Conservation (phyloP, 768 basidiomycete genomes). For the Dendrothele bispora region DNA sequence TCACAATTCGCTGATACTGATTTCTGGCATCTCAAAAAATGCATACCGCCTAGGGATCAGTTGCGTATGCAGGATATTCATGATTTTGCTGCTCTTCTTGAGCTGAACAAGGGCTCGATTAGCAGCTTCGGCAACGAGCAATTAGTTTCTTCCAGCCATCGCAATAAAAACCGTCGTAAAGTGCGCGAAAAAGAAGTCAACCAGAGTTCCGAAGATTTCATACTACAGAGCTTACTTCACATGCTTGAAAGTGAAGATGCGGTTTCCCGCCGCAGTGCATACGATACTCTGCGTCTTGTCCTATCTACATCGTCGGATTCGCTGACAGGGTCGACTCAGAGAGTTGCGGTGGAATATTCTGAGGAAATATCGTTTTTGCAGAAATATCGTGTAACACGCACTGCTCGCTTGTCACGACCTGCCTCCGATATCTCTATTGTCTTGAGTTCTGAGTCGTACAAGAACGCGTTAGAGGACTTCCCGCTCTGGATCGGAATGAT, state of each 20-base stretch:
- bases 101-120: slow-evolving; percentile 57
- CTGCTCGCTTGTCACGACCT: slow-evolving; percentile 24
- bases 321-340: slow-evolving; percentile 14
- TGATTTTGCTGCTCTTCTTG: slow-evolving; percentile 69
- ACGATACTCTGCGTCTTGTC: slow-evolving; percentile 63
- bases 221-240: slow-evolving; percentile 51
- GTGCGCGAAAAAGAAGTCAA: slow-evolving; percentile 19
- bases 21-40: slow-evolving; percentile 86
- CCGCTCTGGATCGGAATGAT: slow-evolving; percentile 61
- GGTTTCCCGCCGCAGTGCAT: slow-evolving; percentile 54
- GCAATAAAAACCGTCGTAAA: slow-evolving; percentile 6
- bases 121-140: slow-evolving; percentile 54
- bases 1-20: slow-evolving; percentile 54
- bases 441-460: slow-evolving; percentile 29
- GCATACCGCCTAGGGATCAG: slow-evolving; percentile 54
- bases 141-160: slow-evolving; percentile 9
- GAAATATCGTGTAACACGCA: slow-evolving; percentile 39
- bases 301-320: slow-evolving; percentile 36
- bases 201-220: slow-evolving; percentile 43
- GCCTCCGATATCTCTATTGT: slow-evolving; percentile 37
- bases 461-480: slow-evolving; percentile 50
- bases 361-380: slow-evolving; percentile 50
- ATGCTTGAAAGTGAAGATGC: slow-evolving; percentile 58
- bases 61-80: slow-evolving; percentile 69
- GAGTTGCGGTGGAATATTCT: slow-evolving; percentile 40